These are phyloP conservation scores for Pseudogymnoascus sp. DNA, from an alignment of 2,329 filamentous ascomycete species.

Conservation along the genomic window DNA sequence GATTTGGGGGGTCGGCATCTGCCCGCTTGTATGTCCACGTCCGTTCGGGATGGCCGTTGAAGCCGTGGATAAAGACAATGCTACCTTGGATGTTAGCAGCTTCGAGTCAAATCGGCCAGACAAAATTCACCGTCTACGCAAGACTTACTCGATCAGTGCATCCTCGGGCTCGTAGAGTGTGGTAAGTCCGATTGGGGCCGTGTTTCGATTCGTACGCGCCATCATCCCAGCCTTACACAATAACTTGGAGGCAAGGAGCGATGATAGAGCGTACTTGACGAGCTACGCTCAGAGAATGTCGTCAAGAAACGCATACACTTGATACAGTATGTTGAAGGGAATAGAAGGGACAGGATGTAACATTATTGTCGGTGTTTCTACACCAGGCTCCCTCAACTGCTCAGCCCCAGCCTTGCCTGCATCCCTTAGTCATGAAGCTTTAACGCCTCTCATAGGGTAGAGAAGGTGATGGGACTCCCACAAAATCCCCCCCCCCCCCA, in stretches of 20 bases:
- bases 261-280: background rate
- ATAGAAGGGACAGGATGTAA: background rate
- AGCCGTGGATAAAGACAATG: background rate
- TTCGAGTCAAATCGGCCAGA: background rate
- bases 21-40: background rate
- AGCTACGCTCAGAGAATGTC: background rate
- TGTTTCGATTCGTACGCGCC: background rate
- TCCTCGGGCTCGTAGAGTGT: background rate
- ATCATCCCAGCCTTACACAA: background rate
- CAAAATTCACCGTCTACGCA: background rate
- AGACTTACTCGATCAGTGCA: background rate
- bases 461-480: background rate
- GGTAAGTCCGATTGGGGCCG: background rate
- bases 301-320: background rate
- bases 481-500: background rate
- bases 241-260: background rate
- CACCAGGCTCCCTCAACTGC: background rate
- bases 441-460: background rate
- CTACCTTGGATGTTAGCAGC: background rate
- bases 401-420: background rate
- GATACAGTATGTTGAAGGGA: background rate
- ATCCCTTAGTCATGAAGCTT: background rate
- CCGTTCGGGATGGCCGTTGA: background rate
- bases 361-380: background rate
- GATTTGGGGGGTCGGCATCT: background rate